Conservation (phyloP, 164 flowering plant genomes). For the Chimonanthus salicifolius region DNA sequence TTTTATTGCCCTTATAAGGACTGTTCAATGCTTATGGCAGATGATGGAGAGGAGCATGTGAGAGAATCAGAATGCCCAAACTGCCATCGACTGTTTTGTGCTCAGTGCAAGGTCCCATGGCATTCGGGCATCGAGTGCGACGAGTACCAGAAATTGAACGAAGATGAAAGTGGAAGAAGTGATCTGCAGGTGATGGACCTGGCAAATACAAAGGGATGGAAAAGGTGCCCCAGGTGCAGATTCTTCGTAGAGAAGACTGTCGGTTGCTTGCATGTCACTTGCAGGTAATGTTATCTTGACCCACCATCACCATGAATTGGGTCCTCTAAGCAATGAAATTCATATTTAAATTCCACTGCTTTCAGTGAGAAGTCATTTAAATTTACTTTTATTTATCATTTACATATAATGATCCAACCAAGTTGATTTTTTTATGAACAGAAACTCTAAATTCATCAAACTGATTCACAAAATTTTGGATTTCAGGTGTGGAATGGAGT, state of each 20-base stretch:
- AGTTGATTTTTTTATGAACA: no score
- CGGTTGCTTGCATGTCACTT: slow-evolving; percentile 37
- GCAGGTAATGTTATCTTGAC: slow-evolving; percentile 30
- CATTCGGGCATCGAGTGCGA: slow-evolving; percentile 25
- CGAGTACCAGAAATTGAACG: slow-evolving; percentile 20
- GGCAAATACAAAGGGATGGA: slow-evolving; percentile 38
- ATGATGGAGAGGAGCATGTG: slow-evolving; percentile 10
- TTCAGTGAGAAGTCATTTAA: no score
- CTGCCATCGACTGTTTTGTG: slow-evolving; percentile 40
- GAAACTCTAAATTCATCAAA: no score
- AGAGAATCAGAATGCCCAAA: slow-evolving; percentile 27
- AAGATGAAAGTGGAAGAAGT: slow-evolving; percentile 16
- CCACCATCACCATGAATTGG: no score
- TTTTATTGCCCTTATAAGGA: slow-evolving; percentile 21
- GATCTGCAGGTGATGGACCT: slow-evolving; percentile 32
- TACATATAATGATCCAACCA: no score
- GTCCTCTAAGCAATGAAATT: no score
- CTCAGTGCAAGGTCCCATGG: slow-evolving; percentile 36
- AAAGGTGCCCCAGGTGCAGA: slow-evolving; percentile 41
- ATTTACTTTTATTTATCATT: no score
- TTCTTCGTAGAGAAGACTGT: slow-evolving; percentile 35
- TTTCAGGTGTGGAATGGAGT: no score
- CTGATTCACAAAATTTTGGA: no score
- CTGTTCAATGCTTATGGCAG: slow-evolving; percentile 12
- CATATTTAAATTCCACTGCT: no score